Base-by-base conservation (phyloP, 2,329 filamentous ascomycete species). In the Aspergillus oerlinghausenensis region DNA sequence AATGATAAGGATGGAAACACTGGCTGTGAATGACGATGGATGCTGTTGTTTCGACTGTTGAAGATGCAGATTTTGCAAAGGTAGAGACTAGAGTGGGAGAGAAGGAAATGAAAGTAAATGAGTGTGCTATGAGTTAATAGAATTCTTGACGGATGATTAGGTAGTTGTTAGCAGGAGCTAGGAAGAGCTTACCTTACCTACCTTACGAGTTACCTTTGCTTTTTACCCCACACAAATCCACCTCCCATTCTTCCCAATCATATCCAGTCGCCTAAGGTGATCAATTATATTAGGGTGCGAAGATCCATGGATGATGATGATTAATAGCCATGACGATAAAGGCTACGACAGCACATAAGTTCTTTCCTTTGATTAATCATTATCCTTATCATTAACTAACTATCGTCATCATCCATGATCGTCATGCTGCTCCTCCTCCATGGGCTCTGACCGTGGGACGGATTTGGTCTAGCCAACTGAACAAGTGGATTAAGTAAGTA, bases 381-480 rank as follows among this genome's bases (percentile, higher is more conserved):
- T 32, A 32, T 32, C 29, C 58, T 54, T 35, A 17, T 7, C 14
- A 7, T 17, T 17, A 14, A 58, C 55, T 17, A 14, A 58, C 55
- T 4, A 17, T 17, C 14, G 6, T 17, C 14, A 32, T 14, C 29
- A 59, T 56, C 28, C 29, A 38, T 17, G 5, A 38, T 38, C 32
- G 57, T 56, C 59, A 63, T 57, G 55, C 57, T 55, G 57, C 63
- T 61, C 60, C 61, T 56, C 57, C 54, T 55, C 53, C 55, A 54
- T 53, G 52, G 51, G 55, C 48, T 17, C 32, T 66, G 57, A 67
- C 63, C 63, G 63, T 60, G 58, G 57, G 58, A 62, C 57, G 61
- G 50, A 60, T 60, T 32, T 26, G 57, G 60, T 56, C 60, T 63
- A 62, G 55, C 52, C 55, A 35, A 38, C 32, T 7, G 14, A 17